Base-by-base conservation (phyloP, 2,329 filamentous ascomycete genomes). In the Curvularia sp. region DNA sequence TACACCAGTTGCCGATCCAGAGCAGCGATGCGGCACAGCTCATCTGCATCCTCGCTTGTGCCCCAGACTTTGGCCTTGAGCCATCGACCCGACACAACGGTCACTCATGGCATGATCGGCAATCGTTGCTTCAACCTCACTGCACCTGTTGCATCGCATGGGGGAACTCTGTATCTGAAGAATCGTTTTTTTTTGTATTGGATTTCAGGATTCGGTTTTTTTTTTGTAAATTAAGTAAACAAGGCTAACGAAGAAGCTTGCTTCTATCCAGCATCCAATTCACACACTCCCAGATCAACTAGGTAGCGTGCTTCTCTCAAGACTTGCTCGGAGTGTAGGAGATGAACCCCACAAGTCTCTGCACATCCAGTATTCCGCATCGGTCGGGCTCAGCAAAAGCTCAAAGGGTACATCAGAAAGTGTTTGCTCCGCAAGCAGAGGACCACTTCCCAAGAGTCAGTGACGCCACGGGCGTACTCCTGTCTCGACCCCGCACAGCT, bases 191-290 rank as follows among this genome's bases (percentile, higher is more conserved):
- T 38, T 34, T 38, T 28, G 36, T 41, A 19, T 53, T 51, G 25
- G 43, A 54, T 52, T 56, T 49, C 27, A 59, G 56, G 52, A 63
- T 70, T 67, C 57, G 62, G n/a, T n/a, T 70, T 72, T 74, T 75
- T 76, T 74, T 46, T 46, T 45, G 43, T 19, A 21, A 15, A 76
- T 75, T 76, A 74, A 56, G 51, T 74, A 77, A 76, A 75, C 50
- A 65, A 60, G 71, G 69, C 63, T 77, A 71, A 53, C 63, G 61
- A 59, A 67, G 71, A 77, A 80, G 79, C 78, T 72, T 74, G 76
- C 74, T 77, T 74, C 74, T 74, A 64, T 70, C 76, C 82, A 79
- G 82, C 82, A 84, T 83, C 82, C 61, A 67, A 76, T 83, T 83
- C 82, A 78, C 76, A 71, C 39, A 64, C 71, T 19, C 55, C 71